Evolutionary conservation across 768 basidiomycete species (phyloP), one percentile per base, ranked within the genome.

Genomic region (Rickenella mellea): DNA sequence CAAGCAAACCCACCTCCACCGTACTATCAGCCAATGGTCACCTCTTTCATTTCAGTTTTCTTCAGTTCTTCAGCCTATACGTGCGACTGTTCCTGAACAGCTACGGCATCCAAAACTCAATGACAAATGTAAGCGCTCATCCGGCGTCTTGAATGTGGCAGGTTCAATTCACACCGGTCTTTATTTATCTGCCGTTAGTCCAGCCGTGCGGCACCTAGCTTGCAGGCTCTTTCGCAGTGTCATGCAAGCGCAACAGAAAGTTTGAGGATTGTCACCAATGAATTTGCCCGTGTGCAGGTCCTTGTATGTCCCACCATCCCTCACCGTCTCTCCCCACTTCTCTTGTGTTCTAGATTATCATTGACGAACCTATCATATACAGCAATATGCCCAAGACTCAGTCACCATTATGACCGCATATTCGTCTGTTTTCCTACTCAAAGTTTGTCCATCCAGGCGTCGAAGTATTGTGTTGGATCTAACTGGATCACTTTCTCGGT

Each of bases 371-470:
- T 27, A 53, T 33, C 30, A 36, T 40, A 38, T 43, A 12, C 56
- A 89, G 86, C 80, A 81, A 33, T 91, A 90, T 51, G 75, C 82
- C 6, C 88, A 90, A 64, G 87, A 90, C 56, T 81, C 83, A 4
- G 76, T 87, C 46, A 80, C 82, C 6, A 75, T 83, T 35, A 90
- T 90, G 87, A 83, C 83, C 15, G 88, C 85, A 20, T 90, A 90
- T 53, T 77, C 83, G 36, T 86, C 87, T 15, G 77, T 90, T 27
- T 82, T 87, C 55, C 62, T 91, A 48, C 65, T 90, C 49, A 80
- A 72, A 70, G 88, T 83, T 55, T 40, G 60, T 50, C 2, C 12
- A 9, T 8, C 28, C 6, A 26, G 15, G 12, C 26, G n/a, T 14
- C 11, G 8, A 17, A 7, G 19, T 36, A 17, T 22, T 36, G 4